phyloP scores from a whole-genome alignment of 169 alveolate species.

The Cryptosporidium parvum region DNA sequence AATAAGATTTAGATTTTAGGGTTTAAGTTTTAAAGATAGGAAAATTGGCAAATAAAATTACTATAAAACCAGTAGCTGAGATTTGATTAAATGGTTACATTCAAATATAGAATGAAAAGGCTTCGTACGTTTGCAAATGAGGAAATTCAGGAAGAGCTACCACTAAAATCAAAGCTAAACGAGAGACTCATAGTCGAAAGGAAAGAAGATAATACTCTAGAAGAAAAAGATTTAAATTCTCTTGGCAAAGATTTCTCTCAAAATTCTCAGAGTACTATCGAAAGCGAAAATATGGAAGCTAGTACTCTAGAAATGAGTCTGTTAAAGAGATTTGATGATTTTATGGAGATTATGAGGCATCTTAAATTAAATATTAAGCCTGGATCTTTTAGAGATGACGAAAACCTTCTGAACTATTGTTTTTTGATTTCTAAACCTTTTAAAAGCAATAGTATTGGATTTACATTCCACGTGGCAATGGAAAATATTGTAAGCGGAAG shows the following conservation, averaged over 20 bases:
- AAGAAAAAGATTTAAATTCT: neutral
- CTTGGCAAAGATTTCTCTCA: neutral
- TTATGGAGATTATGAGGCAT: conserved; percentile 35
- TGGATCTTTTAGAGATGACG: conserved; percentile 35
- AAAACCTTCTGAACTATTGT: conserved; percentile 55
- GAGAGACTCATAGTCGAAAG: neutral
- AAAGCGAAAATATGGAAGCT: neutral
- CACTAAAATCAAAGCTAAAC: conserved; percentile 22
- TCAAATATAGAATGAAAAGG: conserved; percentile 45
- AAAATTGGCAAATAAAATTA: neutral
- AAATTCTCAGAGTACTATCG: conserved; percentile 25
- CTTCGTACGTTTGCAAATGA: conserved; percentile 30
- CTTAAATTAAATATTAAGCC: conserved; percentile 38
- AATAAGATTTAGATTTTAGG: conserved; percentile 59
- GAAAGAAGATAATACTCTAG: neutral
- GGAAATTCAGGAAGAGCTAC: conserved; percentile 27
- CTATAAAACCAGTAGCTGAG: neutral
- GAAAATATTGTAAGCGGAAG: conserved; percentile 55
- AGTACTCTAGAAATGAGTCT: neutral
- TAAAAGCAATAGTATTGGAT: conserved; percentile 28
- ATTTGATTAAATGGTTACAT: conserved; percentile 19
- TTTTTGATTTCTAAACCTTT: conserved; percentile 33
- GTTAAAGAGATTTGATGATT: conserved; percentile 15
- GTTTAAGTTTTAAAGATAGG: conserved; percentile 21
- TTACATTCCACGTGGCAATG: conserved; percentile 70